Percentiles rank a stretch among this genome's conserved stretches.
These are phyloP conservation scores for Eucalyptus curtisii DNA, from an alignment of 345 rosid genomes.

Conservation along the genomic window DNA sequence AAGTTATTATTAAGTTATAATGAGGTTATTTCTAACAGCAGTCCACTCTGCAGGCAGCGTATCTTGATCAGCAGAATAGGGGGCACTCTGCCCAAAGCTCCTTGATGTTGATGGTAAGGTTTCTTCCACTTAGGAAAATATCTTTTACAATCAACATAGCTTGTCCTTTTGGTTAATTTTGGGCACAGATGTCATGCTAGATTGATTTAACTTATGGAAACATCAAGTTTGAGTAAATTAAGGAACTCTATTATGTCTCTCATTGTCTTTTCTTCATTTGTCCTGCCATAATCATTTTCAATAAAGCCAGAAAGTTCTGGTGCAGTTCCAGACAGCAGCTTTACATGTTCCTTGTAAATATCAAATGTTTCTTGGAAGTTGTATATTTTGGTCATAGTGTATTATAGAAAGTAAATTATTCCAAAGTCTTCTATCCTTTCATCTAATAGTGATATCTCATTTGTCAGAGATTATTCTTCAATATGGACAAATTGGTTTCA, in stretches of 20 bases:
- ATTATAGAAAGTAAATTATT: neutral
- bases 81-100: slow-evolving; percentile 20
- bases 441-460: neutral
- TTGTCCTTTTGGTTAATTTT: neutral
- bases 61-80: slow-evolving; percentile 35
- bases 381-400: neutral
- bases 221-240: neutral
- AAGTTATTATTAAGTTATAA: neutral
- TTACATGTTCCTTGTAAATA: neutral
- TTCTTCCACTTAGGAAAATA: neutral
- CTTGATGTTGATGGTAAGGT: slow-evolving; percentile 69
- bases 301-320: neutral
- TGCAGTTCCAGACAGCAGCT: neutral
- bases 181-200: neutral
- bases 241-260: neutral
- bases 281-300: neutral
- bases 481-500: slow-evolving; percentile 71
- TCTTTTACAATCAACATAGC: neutral
- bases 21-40: slow-evolving; percentile 1
- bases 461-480: slow-evolving; percentile 59
- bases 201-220: neutral
- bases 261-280: neutral
- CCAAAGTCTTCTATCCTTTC: neutral
- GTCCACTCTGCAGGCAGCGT: slow-evolving; percentile 56
- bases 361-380: neutral